Evolutionary conservation across 1,284 basidiomycete genomes (phyloP).

Genomic region (Melampsora larici-populina): DNA sequence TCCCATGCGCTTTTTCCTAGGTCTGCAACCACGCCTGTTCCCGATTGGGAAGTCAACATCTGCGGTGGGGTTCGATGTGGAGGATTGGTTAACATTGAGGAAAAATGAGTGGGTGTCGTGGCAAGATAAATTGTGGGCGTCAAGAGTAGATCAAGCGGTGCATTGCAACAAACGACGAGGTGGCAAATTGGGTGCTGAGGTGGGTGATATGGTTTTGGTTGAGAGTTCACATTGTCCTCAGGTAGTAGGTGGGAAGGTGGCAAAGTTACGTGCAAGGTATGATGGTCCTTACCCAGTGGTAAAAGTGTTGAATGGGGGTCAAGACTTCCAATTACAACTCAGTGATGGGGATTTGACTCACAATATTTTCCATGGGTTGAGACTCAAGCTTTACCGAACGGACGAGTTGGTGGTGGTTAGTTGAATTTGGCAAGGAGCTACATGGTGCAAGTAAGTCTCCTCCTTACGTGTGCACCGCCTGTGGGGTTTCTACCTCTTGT

Average conservation of each 20-base stretch:
- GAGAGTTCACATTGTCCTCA: background rate
- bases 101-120: background rate
- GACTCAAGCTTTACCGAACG: background rate
- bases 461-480: too few species aligned
- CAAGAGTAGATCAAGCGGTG: background rate
- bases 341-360: background rate
- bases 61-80: background rate
- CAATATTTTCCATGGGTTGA: slow-evolving; percentile 1
- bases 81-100: background rate
- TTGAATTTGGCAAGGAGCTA: too few species aligned
- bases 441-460: too few species aligned
- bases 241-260: too few species aligned
- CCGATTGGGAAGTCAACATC: background rate
- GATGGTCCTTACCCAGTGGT: background rate
- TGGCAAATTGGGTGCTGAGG: background rate
- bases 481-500: too few species aligned
- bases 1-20: background rate
- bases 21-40: background rate
- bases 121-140: background rate
- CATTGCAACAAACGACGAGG: background rate
- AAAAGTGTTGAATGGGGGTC: background rate
- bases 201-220: background rate
- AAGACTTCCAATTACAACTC: background rate
- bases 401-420: too few species aligned
- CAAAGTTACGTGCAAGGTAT: background rate